Conservation (phyloP, 345 rosid genomes). For the Kernera saxatilis region DNA sequence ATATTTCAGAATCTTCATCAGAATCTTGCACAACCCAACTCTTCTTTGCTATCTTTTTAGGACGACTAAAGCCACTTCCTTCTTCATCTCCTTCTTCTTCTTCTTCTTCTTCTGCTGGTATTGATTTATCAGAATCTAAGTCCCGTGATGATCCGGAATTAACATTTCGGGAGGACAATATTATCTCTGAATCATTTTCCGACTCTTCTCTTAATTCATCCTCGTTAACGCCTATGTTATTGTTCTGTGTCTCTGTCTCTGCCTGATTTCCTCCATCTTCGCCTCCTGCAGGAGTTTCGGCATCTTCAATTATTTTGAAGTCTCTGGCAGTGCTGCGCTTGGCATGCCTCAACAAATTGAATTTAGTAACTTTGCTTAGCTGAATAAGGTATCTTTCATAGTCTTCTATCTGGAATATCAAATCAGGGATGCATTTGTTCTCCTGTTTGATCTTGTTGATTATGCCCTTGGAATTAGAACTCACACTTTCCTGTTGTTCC, state of each 20-base stretch:
- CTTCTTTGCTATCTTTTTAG: slow-evolving; percentile 39
- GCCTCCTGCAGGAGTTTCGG: slow-evolving; percentile 12
- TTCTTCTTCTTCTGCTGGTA: not conserved
- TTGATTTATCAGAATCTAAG: slow-evolving; percentile 35
- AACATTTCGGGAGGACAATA: slow-evolving; percentile 22
- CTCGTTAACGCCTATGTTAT: not conserved
- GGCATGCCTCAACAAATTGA: slow-evolving; percentile 71
- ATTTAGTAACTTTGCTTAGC: slow-evolving; percentile 65
- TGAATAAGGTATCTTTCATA: slow-evolving; percentile 71
- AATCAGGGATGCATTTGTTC: slow-evolving; percentile 79
- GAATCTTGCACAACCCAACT: slow-evolving; percentile 49
- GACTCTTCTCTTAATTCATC: slow-evolving; percentile 34
- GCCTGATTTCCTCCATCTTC: slow-evolving; percentile 33
- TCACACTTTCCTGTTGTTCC: slow-evolving; percentile 52
- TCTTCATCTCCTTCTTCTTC: not conserved
- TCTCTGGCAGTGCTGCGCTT: slow-evolving; percentile 84
- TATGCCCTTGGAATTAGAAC: slow-evolving; percentile 43
- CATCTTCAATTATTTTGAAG: slow-evolving; percentile 57
- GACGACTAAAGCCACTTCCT: slow-evolving; percentile 24
- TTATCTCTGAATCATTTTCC: slow-evolving; percentile 33
- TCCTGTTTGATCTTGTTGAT: slow-evolving; percentile 79
- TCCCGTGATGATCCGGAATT: slow-evolving; percentile 27
- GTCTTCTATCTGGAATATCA: slow-evolving; percentile 81
- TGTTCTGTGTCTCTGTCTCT: slow-evolving; percentile 21
- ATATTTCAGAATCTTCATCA: slow-evolving; percentile 42